Base-by-base conservation (phyloP, 768 basidiomycete species). In the Mrakia gelida region DNA sequence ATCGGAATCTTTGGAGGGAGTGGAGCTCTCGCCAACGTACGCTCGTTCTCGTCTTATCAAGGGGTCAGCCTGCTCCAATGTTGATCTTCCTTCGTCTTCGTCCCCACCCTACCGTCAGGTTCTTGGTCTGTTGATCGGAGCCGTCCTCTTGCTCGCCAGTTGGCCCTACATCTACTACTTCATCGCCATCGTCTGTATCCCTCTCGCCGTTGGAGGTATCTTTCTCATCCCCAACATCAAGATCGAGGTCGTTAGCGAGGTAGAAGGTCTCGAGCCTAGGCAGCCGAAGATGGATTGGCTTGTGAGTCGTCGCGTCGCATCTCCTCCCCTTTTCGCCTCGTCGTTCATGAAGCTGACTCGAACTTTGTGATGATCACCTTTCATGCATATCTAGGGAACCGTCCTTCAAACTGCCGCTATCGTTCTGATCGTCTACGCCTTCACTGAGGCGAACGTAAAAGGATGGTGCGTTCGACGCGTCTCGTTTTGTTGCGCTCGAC, bases 161-260 rank as follows among this genome's bases (percentile, higher is more conserved):
- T 84, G 82, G 82, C 76, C 80, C 21, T 84, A 82, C 82, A 81
- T 81, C 65, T 82, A 82, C 78, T 75, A 80, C n/a, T 68, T 82
- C 70, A 63, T 81, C 28, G 71, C 80, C 21, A 41, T 75, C 4
- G 70, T 81, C 74, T 23, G 49, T 0, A 26, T 79, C 32, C 79
- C 62, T 10, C 28, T 75, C 15, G n/a, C 71, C 11, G 38, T 75
- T 18, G 59, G 54, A 15, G 75, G 71, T 23, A n/a, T 72, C 26
- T 65, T 68, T 34, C 71, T 80, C 54, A 72, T 80, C 28, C 68
- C 79, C 49, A 32, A 34, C 26, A 11, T n/a, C 41, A 45, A 16
- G 81, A 15, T 75, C 80, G 8, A 32, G 30, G 82, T 79, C 11
- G 52, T 80, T 54, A 75, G 82, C 43, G 81, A 83, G 76, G 80